Evolutionary conservation across 257 asterid genomes (phyloP), one percentile per base, ranked within the genome.

Genomic region (Parsonsia alboflavescens): DNA sequence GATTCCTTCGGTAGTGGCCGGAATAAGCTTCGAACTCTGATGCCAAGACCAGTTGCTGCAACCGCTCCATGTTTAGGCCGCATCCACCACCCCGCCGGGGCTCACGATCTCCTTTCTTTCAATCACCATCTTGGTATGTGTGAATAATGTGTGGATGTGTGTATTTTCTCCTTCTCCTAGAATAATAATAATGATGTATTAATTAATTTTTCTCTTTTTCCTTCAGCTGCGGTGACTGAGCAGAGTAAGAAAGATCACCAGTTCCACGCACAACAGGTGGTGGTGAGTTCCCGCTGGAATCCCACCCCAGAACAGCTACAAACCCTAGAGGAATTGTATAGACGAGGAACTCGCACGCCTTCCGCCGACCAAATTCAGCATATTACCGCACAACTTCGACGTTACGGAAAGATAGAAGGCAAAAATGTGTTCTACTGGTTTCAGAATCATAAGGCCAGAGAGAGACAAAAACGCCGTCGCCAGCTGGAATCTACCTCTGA

Each of bases 381-480:
- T 68, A 93, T 93, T 58, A 92, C 98, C 0, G 80, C 96, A 0
- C 95, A 94, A 79, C 96, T 94, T 53, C 77, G 95, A 2, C 81
- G 89, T 0, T 92, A 81, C 73, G 98, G 98, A 0, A 94, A 90
- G 83, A 94, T 94, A 42, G 97, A 93, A 84, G 98, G 98, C 57
- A 93, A 93, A 80, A 93, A 93, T 67, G 98, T 93, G 8, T 93
- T 93, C 45, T 93, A 93, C 80, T 93, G 98, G 98, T 93, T 93
- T 74, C 98, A 93, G 74, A 93, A 93, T 56, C 98, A 94, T 73
- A 94, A 94, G 80, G 98, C 98, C 0, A 86, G 98, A 19, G 98
- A 94, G 68, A 83, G 97, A 57, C 98, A 91, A 30, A 90, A 92
- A 79, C 85, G 97, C 7, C 97, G 97, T 15, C 95, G 98, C 2